Base-by-base conservation (phyloP, 805 yeast genomes). In the Yueomyces sp. region DNA sequence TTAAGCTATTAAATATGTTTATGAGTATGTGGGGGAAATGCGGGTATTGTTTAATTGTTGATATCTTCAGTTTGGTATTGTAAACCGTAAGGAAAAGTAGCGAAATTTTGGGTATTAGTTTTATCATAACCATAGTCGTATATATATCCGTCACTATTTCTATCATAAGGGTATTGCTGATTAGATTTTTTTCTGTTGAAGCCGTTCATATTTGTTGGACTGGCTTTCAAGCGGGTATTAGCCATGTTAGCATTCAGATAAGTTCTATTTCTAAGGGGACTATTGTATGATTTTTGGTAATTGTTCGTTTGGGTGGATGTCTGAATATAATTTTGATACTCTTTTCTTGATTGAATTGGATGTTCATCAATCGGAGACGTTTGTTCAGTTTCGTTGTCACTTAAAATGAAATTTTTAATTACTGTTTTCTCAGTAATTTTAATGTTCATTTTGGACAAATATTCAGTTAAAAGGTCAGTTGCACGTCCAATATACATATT, bases 401-500 rank as follows among this genome's bases (percentile, higher is more conserved):
- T 2, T 6, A n/a, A 34, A 34, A 34, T 34, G n/a, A 34, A 34
- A 34, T 34, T 19, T 7, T 34, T 19, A 34, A 34, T 34, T 2
- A 9, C n/a, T 7, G 1, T 5, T 11, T n/a, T 34, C 26, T 34
- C 37, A 9, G 12, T 34, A 34, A 34, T 34, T 9, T 11, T 9
- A 34, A 11, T 34, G 5, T 34, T 34, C n/a, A 9, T 11, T n/a
- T 34, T 34, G n/a, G 29, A 37, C 7, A 50, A 31, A 31, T 43
- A 49, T 9, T 47, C 46, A 11, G 40, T 37, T 27, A 52, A 27
- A 3, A 49, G 11, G 37, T 46, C 47, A 5, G 44, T 32, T 4
- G 51, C 48, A 28, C 45, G 44, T 26, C 37, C 37, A 7, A 50
- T 19, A 6, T 42, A 38, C 6, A 42, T 33, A 42, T 48, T 49